Conservation (phyloP, 257 asterid genomes). For the Coffea canephora region DNA sequence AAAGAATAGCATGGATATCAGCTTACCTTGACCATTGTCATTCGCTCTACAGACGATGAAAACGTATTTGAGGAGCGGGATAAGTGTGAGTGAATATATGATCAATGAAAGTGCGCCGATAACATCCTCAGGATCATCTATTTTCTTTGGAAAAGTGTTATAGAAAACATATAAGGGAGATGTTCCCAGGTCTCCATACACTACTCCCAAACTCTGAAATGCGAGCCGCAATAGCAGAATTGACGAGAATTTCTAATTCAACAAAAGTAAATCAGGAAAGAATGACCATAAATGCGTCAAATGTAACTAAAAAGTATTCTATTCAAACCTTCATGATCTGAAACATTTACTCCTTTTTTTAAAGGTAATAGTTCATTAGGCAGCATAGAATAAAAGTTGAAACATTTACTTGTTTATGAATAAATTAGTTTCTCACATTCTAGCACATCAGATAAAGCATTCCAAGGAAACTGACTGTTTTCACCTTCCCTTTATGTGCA, state of each 20-base stretch:
- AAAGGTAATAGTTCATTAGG: too few species aligned
- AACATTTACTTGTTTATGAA: not conserved
- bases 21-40: conserved; percentile 94
- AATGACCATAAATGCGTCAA: not conserved
- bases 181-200: conserved; percentile 96
- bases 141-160: conserved; percentile 85
- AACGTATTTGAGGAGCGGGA: conserved; percentile 95
- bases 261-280: conserved; percentile 16
- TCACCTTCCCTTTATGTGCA: not conserved
- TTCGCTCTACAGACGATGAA: conserved; percentile 97
- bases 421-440: not conserved
- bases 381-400: too few species aligned
- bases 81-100: conserved; percentile 90
- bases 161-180: conserved; percentile 96
- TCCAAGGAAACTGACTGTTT: not conserved
- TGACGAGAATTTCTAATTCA: conserved; percentile 71
- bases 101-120: conserved; percentile 93
- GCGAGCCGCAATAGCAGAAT: conserved; percentile 88
- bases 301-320: not conserved
- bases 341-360: not conserved
- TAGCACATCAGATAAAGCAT: not conserved
- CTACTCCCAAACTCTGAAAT: conserved; percentile 96
- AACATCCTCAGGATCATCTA: conserved; percentile 74
- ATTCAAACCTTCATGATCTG: not conserved
- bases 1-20: conserved; percentile 2